Evolutionary conservation across 2,329 filamentous ascomycete genomes (phyloP).

Genomic region (Whalleya microplaca): DNA sequence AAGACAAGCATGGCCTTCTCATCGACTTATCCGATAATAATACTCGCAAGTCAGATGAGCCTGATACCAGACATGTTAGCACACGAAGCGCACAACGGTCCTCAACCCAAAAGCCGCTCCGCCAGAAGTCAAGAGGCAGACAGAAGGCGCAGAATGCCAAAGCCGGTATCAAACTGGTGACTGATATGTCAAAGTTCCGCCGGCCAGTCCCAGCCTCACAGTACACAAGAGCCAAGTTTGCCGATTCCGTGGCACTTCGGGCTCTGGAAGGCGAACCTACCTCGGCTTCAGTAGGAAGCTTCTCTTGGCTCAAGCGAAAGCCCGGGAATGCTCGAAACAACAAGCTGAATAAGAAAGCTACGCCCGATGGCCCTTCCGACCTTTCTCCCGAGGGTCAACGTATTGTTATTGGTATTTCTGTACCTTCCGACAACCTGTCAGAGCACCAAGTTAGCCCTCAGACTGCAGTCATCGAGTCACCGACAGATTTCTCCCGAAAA

Average conservation of each 20-base stretch:
- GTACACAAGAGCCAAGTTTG: constrained; percentile 50
- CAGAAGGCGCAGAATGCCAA: constrained; percentile 64
- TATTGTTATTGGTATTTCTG: constrained; percentile 72
- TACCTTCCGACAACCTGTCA: constrained; percentile 57
- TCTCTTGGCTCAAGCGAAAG: constrained; percentile 58
- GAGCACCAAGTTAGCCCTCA: constrained; percentile 56
- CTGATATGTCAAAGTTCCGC: constrained; percentile 64
- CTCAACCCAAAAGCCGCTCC: constrained; percentile 46
- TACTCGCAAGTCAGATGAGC: constrained; percentile 14
- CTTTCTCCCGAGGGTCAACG: constrained; percentile 71
- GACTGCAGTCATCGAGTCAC: constrained; percentile 48
- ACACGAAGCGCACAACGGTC: constrained; percentile 32
- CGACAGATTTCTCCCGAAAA: constrained; percentile 38
- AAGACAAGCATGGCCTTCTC: constrained; percentile 25
- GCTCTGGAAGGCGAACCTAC: constrained; percentile 61
- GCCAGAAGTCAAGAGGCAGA: constrained; percentile 61
- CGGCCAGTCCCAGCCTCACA: constrained; percentile 48
- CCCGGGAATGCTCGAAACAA: constrained; percentile 26
- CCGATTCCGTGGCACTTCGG: constrained; percentile 61
- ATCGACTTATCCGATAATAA: constrained; percentile 29
- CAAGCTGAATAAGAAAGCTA: constrained; percentile 31
- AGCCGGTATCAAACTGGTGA: constrained; percentile 70
- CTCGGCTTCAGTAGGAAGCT: constrained; percentile 58
- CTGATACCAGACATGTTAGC: constrained; percentile 14
- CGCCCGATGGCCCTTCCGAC: constrained; percentile 42